Evolutionary conservation across 805 yeast species (phyloP), one percentile per base, ranked within the genome.

Genomic region (Saccharomycopsis sp.): DNA sequence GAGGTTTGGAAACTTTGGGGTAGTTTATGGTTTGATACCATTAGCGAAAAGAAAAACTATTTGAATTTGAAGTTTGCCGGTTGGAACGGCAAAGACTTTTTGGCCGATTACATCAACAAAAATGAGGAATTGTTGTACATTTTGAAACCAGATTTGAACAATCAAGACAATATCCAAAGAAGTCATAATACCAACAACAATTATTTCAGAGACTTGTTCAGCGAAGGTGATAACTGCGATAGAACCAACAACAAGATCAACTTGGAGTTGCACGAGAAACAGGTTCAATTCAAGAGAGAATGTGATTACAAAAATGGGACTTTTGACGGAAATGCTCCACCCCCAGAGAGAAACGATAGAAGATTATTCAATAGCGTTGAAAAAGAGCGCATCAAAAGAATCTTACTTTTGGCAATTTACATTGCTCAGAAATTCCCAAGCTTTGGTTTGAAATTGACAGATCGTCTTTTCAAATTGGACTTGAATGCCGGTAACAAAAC

Each of bases 1-100:
- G 94, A 83, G 58, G 80, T 77, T 16, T 82, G 88, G 88, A 78
- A 77, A 54, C 77, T 87, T 52, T 81, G 89, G 86, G 94, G 94
- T 2, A 72, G 86, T 0, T 55, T 83, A 31, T 82, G 92, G 89
- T 83, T 73, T 59, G 88, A 82, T 57, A 61, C 63, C 19, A 63
- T 82, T 30, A 53, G 63, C 12, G 55, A 66, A 33, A 81, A 80
- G 52, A 64, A 62, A 4, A 60, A 41, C 31, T 47, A 47, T 21
- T 31, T 47, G 30, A 47, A 44, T 30, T 18, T 44, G 23, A 34
- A 38, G 29, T 38, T 36, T 34, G 45, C 50, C 25, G 50, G 50
- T n/a, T 47, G 50, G 50, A 41, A 38, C n/a, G 50, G 50, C 22
- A 47, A 47, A 31, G 48, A 47, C 25, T 38, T 47, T 25, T 23